These are phyloP conservation scores for Pythium coloratum DNA, from an alignment of 352 stramenopile genomes.

Conservation along the genomic window DNA sequence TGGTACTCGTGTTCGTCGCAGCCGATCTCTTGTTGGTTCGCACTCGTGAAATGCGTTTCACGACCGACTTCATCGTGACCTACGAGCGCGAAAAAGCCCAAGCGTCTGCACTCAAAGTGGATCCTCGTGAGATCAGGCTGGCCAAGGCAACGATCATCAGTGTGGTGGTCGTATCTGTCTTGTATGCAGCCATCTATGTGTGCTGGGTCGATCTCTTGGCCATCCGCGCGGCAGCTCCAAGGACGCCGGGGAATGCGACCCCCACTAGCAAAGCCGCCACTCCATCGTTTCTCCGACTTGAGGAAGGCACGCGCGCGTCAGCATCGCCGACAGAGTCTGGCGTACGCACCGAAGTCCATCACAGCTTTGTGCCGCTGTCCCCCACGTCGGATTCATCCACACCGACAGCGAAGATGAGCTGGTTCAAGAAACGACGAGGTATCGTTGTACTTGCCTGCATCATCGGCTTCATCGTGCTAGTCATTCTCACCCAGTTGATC, in stretches of 20 bases:
- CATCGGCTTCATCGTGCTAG: neutral
- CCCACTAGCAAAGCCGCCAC: slow-evolving; percentile 1
- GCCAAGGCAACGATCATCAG: slow-evolving; percentile 24
- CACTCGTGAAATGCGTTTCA: slow-evolving; percentile 47
- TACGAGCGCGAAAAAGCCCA: slow-evolving; percentile 40
- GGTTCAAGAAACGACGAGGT: slow-evolving; percentile 21
- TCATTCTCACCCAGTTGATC: slow-evolving; percentile 1
- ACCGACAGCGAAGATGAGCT: slow-evolving; percentile 20
- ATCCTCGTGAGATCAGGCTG: slow-evolving; percentile 27
- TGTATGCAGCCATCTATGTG: slow-evolving; percentile 23
- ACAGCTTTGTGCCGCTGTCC: neutral
- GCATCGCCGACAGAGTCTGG: neutral
- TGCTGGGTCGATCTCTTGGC: slow-evolving; percentile 7
- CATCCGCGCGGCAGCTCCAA: neutral
- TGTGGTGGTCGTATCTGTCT: slow-evolving; percentile 24
- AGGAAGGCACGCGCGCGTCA: neutral
- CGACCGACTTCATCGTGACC: slow-evolving; percentile 43
- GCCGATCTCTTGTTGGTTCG: slow-evolving; percentile 47
- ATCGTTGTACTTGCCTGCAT: neutral
- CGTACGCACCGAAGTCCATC: neutral
- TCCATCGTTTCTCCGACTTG: slow-evolving; percentile 1
- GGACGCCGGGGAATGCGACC: neutral
- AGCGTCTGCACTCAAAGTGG: slow-evolving; percentile 31
- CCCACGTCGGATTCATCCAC: neutral
- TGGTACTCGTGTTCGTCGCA: slow-evolving; percentile 28